These are phyloP conservation scores for Fusarium drepaniforme DNA, from an alignment of 2,329 filamentous ascomycete genomes.

Conservation along the genomic window DNA sequence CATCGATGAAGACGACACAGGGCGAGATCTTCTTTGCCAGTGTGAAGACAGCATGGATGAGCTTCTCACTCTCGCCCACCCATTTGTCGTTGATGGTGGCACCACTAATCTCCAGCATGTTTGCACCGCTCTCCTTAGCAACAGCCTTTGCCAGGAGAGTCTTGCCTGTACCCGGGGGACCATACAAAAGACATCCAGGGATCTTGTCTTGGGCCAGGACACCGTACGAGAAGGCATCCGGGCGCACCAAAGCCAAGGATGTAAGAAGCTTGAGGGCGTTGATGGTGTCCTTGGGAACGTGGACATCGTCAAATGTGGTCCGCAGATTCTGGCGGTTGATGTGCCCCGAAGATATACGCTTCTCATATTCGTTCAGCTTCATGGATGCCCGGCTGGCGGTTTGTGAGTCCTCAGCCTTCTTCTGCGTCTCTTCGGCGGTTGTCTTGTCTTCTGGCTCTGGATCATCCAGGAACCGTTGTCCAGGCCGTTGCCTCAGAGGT, in stretches of 20 bases:
- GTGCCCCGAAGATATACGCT: conserved; percentile 83
- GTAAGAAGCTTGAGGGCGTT: conserved; percentile 91
- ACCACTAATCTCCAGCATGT: conserved; percentile 88
- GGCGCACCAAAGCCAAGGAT: conserved; percentile 85
- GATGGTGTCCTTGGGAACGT: conserved; percentile 84
- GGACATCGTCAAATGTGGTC: conserved; percentile 89
- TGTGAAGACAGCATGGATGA: conserved; percentile 90
- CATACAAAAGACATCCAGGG: conserved; percentile 88
- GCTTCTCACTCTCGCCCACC: conserved; percentile 96
- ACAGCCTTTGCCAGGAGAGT: conserved; percentile 78
- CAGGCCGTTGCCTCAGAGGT: conserved; percentile 47
- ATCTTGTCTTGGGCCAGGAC: conserved; percentile 93
- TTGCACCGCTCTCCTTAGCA: conserved; percentile 75
- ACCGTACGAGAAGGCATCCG: conserved; percentile 96
- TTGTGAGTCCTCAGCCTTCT: conserved; percentile 47
- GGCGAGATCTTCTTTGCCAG: conserved; percentile 92
- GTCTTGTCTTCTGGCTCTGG: conserved; percentile 41
- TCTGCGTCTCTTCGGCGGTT: conserved; percentile 43
- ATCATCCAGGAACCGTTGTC: conserved; percentile 47
- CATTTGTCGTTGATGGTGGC: conserved; percentile 97
- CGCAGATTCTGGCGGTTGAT: conserved; percentile 85
- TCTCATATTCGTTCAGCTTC: conserved; percentile 81
- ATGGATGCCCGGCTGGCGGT: conserved; percentile 39
- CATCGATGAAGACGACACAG: conserved; percentile 96
- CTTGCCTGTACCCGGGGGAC: conserved; percentile 85